Evolutionary conservation across 2,329 filamentous ascomycete species (phyloP), one percentile per base, ranked within the genome.

Genomic region (Aureobasidium sp.): DNA sequence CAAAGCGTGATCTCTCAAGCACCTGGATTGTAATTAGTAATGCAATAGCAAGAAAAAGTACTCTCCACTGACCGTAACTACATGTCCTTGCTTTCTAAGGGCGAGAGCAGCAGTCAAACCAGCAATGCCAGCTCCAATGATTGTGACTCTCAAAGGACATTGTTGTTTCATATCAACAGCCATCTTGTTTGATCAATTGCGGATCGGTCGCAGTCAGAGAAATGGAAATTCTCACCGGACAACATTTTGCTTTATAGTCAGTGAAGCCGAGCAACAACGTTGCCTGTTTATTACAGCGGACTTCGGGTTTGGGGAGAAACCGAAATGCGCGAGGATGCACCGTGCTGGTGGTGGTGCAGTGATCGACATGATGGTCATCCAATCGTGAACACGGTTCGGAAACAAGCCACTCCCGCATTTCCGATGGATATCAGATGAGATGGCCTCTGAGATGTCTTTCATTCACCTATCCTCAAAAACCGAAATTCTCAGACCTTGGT

Each of bases 41-140:
- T 40, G 21, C 4, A 24, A 3, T 16, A 3, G 6, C n/a, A 3
- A 14, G 5, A 12, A 4, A 3, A 29, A 3, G 11, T 19, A 2
- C n/a, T 7, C 17, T 34, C 5, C 27, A 51, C 25, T 4, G 3
- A 53, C 49, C 30, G 40, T 44, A 12, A 53, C 49, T 11, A 37
- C 29, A 53, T 53, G 49, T 21, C 49, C 49, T 16, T 53, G 49
- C 27, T 54, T 56, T 6, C 55, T 38, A 5, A 56, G 32, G 8
- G 52, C 55, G 5, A 52, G 40, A 4, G 50, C 55, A 2, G 55
- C 55, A 32, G 55, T 51, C 30, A 56, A 32, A 2, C 55, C 55
- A 30, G 55, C 55, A 8, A 56, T 50, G 2, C 55, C 55, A 45
- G 41, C 55, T 37, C 55, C 55, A 8, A 56, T 51, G 3, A 56